A percentile compares a stretch with the other conserved stretches of the same genome.
phyloP scores from a whole-genome alignment of 2,329 filamentous ascomycete genomes.

The Colletotrichum trifolii region DNA sequence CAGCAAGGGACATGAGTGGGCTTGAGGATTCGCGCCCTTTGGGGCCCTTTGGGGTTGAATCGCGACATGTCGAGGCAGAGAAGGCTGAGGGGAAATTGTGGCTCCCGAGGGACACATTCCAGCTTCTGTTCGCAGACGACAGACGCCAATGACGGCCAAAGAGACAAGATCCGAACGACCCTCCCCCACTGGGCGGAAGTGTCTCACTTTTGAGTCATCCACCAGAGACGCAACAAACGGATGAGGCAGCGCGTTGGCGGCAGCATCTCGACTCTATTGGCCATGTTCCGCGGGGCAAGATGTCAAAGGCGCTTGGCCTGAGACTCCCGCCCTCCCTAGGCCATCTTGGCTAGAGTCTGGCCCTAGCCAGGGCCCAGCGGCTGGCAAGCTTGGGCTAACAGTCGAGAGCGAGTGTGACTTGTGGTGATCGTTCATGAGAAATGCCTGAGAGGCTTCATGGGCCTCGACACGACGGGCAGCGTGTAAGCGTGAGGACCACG shows the following conservation, averaged over 20 bases:
- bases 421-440: slow-evolving; percentile 13
- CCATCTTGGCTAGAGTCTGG: slow-evolving; percentile 22
- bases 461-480: neutral
- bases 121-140: slow-evolving; percentile 31
- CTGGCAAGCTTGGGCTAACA: slow-evolving; percentile 11
- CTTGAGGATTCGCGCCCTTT: slow-evolving; percentile 12
- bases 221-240: slow-evolving; percentile 17
- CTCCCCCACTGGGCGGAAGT: slow-evolving; percentile 2
- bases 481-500: slow-evolving; percentile 17
- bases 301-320: slow-evolving; percentile 24
- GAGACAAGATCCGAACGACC: slow-evolving; percentile 20
- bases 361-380: slow-evolving; percentile 15
- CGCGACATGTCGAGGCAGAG: slow-evolving; percentile 11
- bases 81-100: slow-evolving; percentile 8
- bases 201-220: slow-evolving; percentile 27
- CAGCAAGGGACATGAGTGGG: neutral
- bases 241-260: slow-evolving; percentile 10
- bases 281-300: neutral
- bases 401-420: neutral
- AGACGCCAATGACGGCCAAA: slow-evolving; percentile 13
- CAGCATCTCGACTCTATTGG: neutral
- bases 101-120: slow-evolving; percentile 6
- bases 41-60: neutral
- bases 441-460: slow-evolving; percentile 11
- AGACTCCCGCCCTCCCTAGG: slow-evolving; percentile 32